These are phyloP conservation scores for Trichoderma erinaceum DNA, from an alignment of 495 filamentous ascomycete species.

Conservation along the genomic window DNA sequence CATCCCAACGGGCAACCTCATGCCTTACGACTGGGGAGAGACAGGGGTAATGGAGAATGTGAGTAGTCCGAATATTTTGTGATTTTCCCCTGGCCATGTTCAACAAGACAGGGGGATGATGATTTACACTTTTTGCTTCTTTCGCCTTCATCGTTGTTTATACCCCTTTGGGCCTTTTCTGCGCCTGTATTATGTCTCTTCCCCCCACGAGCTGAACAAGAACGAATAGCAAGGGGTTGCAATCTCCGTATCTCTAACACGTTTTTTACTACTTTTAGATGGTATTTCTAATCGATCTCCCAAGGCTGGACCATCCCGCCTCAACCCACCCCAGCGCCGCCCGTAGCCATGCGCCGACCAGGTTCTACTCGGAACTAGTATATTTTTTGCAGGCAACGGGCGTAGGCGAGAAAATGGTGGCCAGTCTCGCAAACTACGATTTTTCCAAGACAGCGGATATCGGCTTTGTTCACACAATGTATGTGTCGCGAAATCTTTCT, in stretches of 20 bases:
- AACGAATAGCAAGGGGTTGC: neutral
- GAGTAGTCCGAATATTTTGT: constrained; percentile 14
- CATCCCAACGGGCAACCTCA: constrained; percentile 74
- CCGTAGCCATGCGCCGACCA: constrained; percentile 35
- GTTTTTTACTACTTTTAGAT: constrained; percentile 35
- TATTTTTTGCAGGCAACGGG: constrained; percentile 65
- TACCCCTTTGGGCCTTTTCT: neutral
- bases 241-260: constrained; percentile 16
- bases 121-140: neutral
- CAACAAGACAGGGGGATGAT: too few species aligned
- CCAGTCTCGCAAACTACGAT: constrained; percentile 62
- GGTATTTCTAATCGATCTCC: constrained; percentile 81
- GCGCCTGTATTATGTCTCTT: too few species aligned
- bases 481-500: constrained; percentile 17
- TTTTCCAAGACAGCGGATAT: constrained; percentile 61
- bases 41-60: constrained; percentile 74
- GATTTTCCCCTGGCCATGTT: neutral
- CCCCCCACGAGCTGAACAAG: too few species aligned
- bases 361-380: constrained; percentile 63
- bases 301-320: constrained; percentile 39
- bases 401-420: constrained; percentile 53
- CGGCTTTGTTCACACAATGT: constrained; percentile 79
- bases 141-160: neutral
- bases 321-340: constrained; percentile 13
- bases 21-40: constrained; percentile 83